These are phyloP conservation scores for Trebouxia sp. DNA, from an alignment of 139 green algal species.

Conservation along the genomic window DNA sequence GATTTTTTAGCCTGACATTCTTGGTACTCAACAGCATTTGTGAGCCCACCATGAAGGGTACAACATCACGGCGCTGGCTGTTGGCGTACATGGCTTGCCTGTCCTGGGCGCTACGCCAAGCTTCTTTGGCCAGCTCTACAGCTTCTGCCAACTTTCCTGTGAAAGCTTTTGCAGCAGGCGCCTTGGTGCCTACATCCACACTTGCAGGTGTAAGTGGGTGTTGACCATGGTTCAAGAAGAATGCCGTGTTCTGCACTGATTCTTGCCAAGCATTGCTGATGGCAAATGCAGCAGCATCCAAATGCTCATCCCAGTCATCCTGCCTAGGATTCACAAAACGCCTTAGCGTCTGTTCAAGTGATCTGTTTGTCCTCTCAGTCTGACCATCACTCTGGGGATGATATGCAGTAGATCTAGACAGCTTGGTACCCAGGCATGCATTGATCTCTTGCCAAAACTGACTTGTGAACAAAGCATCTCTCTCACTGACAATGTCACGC, in stretches of 20 bases:
- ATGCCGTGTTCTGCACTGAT: slow-evolving; percentile 36
- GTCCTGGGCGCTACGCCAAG: not conserved
- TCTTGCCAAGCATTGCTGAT: slow-evolving; percentile 48
- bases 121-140: not conserved
- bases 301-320: slow-evolving; percentile 51
- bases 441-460: slow-evolving; percentile 47
- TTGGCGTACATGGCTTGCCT: not conserved
- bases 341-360: slow-evolving; percentile 60
- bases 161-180: not conserved
- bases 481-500: slow-evolving; percentile 33
- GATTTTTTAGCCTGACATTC: not conserved
- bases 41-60: not conserved
- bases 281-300: slow-evolving; percentile 51
- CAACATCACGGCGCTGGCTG: not conserved
- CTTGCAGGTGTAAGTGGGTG: slow-evolving; percentile 21
- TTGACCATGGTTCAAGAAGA: slow-evolving; percentile 48
- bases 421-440: slow-evolving; percentile 30
- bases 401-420: slow-evolving; percentile 43
- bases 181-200: not conserved
- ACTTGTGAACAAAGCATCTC: slow-evolving; percentile 42
- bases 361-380: slow-evolving; percentile 64
- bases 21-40: not conserved
- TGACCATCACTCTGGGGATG: slow-evolving; percentile 70
- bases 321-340: slow-evolving; percentile 38
- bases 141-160: not conserved